Conservation (phyloP, 495 filamentous ascomycete genomes). For the Xylaria bambusicola region DNA sequence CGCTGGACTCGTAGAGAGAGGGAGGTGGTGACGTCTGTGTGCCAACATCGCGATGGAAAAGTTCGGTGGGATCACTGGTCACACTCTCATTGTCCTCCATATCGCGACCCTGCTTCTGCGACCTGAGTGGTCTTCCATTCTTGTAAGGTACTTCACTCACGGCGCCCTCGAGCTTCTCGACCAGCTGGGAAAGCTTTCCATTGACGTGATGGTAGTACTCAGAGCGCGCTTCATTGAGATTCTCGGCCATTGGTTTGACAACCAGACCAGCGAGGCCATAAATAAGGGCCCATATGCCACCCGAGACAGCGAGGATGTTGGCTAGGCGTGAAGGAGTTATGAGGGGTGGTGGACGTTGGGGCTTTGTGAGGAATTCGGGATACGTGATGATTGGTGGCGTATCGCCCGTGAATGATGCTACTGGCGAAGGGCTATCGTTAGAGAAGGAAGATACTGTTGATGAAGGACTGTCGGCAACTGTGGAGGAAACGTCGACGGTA, state of each 20-base stretch:
- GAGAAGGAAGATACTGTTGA: constrained; percentile 19
- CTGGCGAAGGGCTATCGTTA: constrained; percentile 42
- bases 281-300: constrained; percentile 66
- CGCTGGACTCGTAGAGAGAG: constrained; percentile 28
- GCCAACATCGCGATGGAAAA: constrained; percentile 87
- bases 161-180: constrained; percentile 68
- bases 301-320: constrained; percentile 75
- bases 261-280: constrained; percentile 83
- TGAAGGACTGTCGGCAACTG: constrained; percentile 16
- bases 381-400: constrained; percentile 93
- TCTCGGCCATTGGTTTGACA: constrained; percentile 78
- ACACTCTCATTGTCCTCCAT: constrained; percentile 42
- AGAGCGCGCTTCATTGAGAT: constrained; percentile 74
- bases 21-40: constrained; percentile 75
- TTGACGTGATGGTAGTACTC: constrained; percentile 70
- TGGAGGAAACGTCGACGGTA: neutral
- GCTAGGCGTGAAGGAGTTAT: constrained; percentile 74
- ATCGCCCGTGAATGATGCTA: constrained; percentile 40
- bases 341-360: constrained; percentile 62
- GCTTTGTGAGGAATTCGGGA: constrained; percentile 86
- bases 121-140: constrained; percentile 23
- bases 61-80: constrained; percentile 70
- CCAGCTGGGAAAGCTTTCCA: constrained; percentile 66
- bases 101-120: constrained; percentile 13
- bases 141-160: constrained; percentile 60